Evolutionary conservation across 192 early-diverging fungal genomes (phyloP), one percentile per base, ranked within the genome.

Genomic region (Lunasporangiospora selenospora): DNA sequence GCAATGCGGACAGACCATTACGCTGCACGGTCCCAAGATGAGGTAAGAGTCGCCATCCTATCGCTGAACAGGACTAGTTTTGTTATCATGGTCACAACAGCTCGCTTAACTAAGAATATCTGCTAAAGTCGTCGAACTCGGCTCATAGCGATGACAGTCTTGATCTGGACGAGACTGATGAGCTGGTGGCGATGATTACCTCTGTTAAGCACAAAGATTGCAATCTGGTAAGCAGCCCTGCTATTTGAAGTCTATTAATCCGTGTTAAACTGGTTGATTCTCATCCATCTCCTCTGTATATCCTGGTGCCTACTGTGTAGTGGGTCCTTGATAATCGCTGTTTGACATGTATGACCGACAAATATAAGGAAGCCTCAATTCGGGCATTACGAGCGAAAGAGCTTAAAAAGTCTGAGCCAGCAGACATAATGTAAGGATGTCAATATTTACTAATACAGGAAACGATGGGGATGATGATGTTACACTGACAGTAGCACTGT

Each of bases 391-490:
- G 57, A 0, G 43, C 33, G 19, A 36, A 27, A 47, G 57, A 58
- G 23, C 34, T 47, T 4, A 47, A 15, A 58, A 58, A 58, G 34
- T 26, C 57, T 11, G 57, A 58, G 44, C 45, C 57, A 37, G 44
- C 57, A 6, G 57, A 58, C 18, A 34, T 58, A 31, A 58, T 58
- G 44, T 47, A 58, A n/a, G 54, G 18, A 57, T 47, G 26, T n/a
- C 44, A 18, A 6, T 2, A n/a, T n/a, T n/a, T n/a, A 44, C 29
- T 33, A 32, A 33, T 24, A 3, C 15, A 43, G 39, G 27, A 58
- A 27, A 46, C 32, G 29, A 37, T 7, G 8, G 31, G 34, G 29
- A 21, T 58, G 15, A 47, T 58, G 57, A 37, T 2, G 54, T 10
- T 43, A 44, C 29, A n/a, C n/a, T 50, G 48, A 58, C 40, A 47